Base-by-base conservation (phyloP, 345 rosid species). In the Rubroshorea leprosula region DNA sequence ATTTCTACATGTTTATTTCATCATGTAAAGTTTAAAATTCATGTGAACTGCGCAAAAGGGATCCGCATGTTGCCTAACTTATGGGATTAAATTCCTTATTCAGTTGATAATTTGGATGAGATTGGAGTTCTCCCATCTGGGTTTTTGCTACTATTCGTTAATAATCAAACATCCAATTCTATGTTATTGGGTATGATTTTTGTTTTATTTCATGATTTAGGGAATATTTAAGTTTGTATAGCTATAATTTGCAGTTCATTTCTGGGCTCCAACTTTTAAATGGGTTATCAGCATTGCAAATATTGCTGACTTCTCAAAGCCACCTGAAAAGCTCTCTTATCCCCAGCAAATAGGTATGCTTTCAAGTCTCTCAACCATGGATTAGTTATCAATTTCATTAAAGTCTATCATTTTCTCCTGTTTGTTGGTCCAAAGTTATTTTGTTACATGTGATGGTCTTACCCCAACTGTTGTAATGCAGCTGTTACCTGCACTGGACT, bases 261-360 rank as follows among this genome's bases (percentile, higher is more conserved):
- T 80, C 57, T 80, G 84, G 81, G 84, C 79, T 0, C 84, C 81
- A 2, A 76, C 81, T 16, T 80, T 71, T 51, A 80, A 80, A 51
- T 80, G 84, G 84, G 75, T 68, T 22, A 62, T 80, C 24, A 80
- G 75, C 68, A 63, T 80, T 20, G 81, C 84, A 1, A 80, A 80
- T 44, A 63, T 80, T 69, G 81, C 77, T 0, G 84, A 76, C 65
- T 80, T 74, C 60, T 54, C 73, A 1, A 80, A 76, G 49, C 84
- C 84, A 48, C 75, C 84, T 0, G 81, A 80, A 43, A 71, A 68
- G 35, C 15, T 80, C 45, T 80, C 79, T 0, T 76, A 76, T 55
- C 77, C 81, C 51, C 84, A 76, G 47, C 81, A 80, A 61, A 48
- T 71, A 23, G 82, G 70, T 70, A 53, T 29, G 52, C 47, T 39